These are phyloP conservation scores for Entomortierella parvispora DNA, from an alignment of 192 early-diverging fungal species.

Conservation along the genomic window DNA sequence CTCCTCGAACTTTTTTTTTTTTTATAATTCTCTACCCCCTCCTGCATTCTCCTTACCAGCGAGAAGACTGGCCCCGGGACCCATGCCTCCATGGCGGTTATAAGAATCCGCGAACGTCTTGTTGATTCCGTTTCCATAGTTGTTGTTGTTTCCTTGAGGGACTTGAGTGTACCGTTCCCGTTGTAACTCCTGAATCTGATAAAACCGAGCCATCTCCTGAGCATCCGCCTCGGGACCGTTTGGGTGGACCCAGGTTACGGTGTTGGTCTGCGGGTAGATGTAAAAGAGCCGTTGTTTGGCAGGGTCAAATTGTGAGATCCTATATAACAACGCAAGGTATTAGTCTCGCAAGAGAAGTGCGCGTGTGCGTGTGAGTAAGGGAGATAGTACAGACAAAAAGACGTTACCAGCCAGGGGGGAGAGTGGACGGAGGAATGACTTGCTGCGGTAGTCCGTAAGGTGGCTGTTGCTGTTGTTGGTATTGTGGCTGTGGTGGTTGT, in stretches of 20 bases:
- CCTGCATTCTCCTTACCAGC: neutral
- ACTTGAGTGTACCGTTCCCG: neutral
- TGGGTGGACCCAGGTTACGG: constrained; percentile 10
- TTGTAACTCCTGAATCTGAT: constrained; percentile 4
- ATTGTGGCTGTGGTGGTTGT: neutral
- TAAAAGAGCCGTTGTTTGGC: constrained; percentile 3
- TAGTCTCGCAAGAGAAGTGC: neutral
- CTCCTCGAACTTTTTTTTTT: neutral
- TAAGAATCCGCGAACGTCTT: neutral
- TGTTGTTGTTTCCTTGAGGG: neutral
- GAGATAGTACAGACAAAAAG: neutral
- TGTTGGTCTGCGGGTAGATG: constrained; percentile 4
- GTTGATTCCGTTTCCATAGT: neutral
- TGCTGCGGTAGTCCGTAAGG: constrained; percentile 27
- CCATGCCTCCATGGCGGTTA: neutral
- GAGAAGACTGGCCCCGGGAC: neutral
- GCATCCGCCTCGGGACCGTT: constrained; percentile 1
- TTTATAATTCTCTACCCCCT: neutral
- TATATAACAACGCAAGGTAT: neutral
- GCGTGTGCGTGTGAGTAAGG: neutral
- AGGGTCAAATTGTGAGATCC: constrained; percentile 8
- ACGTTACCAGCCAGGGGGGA: constrained; percentile 45
- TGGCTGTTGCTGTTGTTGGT: constrained; percentile 6
- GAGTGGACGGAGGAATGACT: constrained; percentile 34
- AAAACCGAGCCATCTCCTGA: neutral